Conservation (phyloP, 352 stramenopile genomes). For the Phytopythium sindhum region DNA sequence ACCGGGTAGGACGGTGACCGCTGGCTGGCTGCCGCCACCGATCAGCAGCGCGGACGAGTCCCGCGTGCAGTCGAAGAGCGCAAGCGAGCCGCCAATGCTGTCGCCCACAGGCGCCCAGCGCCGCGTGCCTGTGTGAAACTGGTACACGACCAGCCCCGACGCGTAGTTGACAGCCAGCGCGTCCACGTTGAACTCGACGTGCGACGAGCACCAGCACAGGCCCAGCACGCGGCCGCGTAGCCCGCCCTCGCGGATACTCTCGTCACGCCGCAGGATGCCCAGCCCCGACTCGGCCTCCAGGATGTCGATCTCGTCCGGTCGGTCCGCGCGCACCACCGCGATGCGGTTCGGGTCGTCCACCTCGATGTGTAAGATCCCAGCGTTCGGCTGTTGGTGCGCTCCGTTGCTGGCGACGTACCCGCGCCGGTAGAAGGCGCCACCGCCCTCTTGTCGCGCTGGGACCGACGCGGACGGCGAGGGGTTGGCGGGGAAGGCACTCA, state of each 20-base stretch:
- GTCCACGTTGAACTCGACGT: conserved; percentile 85
- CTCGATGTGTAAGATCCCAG: conserved; percentile 68
- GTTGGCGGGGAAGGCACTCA: conserved; percentile 39
- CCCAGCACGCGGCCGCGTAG: conserved; percentile 45
- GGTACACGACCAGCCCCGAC: conserved; percentile 68
- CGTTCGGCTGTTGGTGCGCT: background rate
- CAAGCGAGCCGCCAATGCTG: conserved; percentile 45
- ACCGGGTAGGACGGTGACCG: background rate
- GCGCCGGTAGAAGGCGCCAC: conserved; percentile 28
- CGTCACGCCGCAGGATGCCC: conserved; percentile 71
- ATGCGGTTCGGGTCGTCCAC: conserved; percentile 84
- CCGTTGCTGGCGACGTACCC: conserved; percentile 15
- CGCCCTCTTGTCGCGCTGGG: conserved; percentile 3
- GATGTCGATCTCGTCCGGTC: conserved; percentile 52
- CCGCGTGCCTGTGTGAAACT: conserved; percentile 66
- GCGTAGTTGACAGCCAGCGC: conserved; percentile 70
- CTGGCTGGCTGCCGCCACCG: conserved; percentile 37
- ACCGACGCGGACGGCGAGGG: background rate
- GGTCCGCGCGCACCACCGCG: conserved; percentile 50
- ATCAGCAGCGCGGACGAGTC: conserved; percentile 81
- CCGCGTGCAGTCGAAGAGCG: conserved; percentile 78
- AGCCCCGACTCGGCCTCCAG: conserved; percentile 81
- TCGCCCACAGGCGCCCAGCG: conserved; percentile 59
- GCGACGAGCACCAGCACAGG: conserved; percentile 77
- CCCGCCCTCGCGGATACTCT: conserved; percentile 34